These are phyloP conservation scores for Hsuehochloa calcarea DNA, from an alignment of 176 grass and related monocot species.

Conservation along the genomic window DNA sequence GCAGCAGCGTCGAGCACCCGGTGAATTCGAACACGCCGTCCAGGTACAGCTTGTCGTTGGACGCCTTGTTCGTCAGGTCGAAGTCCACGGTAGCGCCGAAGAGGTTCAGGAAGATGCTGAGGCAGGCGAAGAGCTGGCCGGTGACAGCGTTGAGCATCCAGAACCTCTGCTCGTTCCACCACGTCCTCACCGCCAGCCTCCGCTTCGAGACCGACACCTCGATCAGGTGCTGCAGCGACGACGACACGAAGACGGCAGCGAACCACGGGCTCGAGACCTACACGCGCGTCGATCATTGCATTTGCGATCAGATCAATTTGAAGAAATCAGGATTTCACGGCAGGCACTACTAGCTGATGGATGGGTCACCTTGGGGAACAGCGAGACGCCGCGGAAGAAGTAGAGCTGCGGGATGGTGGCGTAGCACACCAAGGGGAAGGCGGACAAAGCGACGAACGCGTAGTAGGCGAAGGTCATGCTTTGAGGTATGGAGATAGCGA, in stretches of 20 bases:
- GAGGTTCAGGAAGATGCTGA: constrained; percentile 29
- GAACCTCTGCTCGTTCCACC: constrained; percentile 58
- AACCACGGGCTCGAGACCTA: constrained; percentile 10
- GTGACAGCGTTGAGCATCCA: constrained; percentile 58
- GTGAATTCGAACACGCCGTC: constrained; percentile 54
- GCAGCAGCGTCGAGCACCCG: constrained; percentile 47
- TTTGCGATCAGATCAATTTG: neutral
- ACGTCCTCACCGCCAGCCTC: neutral
- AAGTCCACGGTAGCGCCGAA: constrained; percentile 37
- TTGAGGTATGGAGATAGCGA: neutral
- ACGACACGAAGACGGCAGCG: constrained; percentile 34
- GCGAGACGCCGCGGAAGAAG: constrained; percentile 35
- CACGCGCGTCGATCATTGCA: neutral
- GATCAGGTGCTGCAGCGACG: constrained; percentile 38
- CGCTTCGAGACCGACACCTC: constrained; percentile 36
- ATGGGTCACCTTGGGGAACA: constrained; percentile 25
- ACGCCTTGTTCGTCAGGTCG: constrained; percentile 52
- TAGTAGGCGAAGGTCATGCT: constrained; percentile 46
- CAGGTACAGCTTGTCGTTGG: constrained; percentile 29
- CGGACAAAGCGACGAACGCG: constrained; percentile 27
- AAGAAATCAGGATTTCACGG: neutral
- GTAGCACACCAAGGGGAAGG: constrained; percentile 57
- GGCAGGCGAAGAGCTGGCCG: constrained; percentile 41
- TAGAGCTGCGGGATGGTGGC: constrained; percentile 48
- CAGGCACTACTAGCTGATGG: neutral